These are phyloP conservation scores for Juncus inflexus DNA, from an alignment of 176 grass and related monocot species.

Conservation along the genomic window DNA sequence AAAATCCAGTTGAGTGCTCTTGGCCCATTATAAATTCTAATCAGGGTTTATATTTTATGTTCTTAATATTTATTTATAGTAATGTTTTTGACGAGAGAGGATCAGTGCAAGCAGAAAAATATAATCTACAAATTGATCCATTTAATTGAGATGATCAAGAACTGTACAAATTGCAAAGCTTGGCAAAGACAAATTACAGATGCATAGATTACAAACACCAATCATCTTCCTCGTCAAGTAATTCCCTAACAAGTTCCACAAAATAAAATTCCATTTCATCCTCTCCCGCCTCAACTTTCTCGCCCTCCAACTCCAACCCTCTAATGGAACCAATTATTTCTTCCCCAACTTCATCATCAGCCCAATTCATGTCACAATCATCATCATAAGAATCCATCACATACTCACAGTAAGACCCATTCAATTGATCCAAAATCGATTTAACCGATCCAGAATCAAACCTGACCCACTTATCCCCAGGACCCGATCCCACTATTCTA, in stretches of 20 bases:
- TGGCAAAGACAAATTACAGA: too few species aligned
- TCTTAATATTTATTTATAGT: too few species aligned
- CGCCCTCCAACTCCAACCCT: too few species aligned
- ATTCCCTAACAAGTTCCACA: slow-evolving; percentile 21
- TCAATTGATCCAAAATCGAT: slow-evolving; percentile 5
- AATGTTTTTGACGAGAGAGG: too few species aligned
- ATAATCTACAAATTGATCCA: too few species aligned
- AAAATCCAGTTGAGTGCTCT: too few species aligned
- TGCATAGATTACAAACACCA: not conserved
- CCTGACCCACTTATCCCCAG: not conserved
- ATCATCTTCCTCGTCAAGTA: not conserved
- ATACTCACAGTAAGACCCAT: not conserved
- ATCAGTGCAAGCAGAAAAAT: too few species aligned
- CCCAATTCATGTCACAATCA: slow-evolving; percentile 1
- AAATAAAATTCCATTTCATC: slow-evolving; percentile 8
- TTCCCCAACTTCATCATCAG: not conserved
- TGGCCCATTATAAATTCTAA: too few species aligned
- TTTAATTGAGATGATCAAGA: too few species aligned
- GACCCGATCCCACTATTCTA: not conserved
- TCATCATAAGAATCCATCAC: not conserved
- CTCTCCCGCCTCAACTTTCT: not conserved
- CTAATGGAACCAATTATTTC: too few species aligned
- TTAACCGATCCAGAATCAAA: slow-evolving; percentile 15
- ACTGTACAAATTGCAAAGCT: too few species aligned
- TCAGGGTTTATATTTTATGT: too few species aligned